These are phyloP conservation scores for Glycyrrhiza uralensis DNA, from an alignment of 306 rosid species.

Conservation along the genomic window DNA sequence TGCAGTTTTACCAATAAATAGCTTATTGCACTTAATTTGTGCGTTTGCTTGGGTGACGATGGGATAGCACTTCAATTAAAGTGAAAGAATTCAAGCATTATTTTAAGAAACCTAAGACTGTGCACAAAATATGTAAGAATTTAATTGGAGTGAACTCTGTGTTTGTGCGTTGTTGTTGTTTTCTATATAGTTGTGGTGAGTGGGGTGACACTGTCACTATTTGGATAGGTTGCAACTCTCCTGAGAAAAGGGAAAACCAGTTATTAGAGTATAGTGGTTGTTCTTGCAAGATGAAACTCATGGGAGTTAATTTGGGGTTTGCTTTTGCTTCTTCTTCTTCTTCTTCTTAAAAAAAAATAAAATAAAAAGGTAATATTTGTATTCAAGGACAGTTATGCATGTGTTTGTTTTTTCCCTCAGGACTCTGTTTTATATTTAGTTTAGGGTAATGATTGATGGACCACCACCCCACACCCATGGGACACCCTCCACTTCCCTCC, in stretches of 20 bases:
- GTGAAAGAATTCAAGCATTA: not conserved
- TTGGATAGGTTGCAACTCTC: not conserved
- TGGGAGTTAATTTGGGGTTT: too few relatives aligned
- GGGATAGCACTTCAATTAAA: not conserved
- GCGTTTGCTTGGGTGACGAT: conserved; percentile 14
- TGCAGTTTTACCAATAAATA: not conserved
- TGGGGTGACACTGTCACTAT: not conserved
- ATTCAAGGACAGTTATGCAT: too few relatives aligned
- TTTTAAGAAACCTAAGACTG: not conserved
- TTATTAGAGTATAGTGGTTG: too few relatives aligned
- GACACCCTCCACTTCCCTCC: too few relatives aligned
- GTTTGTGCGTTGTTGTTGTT: not conserved
- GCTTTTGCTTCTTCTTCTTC: too few relatives aligned
- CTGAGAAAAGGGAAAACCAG: not conserved
- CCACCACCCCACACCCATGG: too few relatives aligned
- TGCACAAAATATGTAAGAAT: not conserved
- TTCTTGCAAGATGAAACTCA: too few relatives aligned
- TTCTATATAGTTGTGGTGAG: not conserved
- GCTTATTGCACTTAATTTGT: not conserved
- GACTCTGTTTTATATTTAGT: too few relatives aligned
- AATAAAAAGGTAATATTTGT: too few relatives aligned
- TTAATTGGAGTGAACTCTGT: not conserved
- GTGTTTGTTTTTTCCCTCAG: too few relatives aligned
- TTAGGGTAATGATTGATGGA: too few relatives aligned
- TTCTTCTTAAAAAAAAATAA: too few relatives aligned